Conservation (phyloP, 352 stramenopile genomes). For the Globisporangium sylvaticum region DNA sequence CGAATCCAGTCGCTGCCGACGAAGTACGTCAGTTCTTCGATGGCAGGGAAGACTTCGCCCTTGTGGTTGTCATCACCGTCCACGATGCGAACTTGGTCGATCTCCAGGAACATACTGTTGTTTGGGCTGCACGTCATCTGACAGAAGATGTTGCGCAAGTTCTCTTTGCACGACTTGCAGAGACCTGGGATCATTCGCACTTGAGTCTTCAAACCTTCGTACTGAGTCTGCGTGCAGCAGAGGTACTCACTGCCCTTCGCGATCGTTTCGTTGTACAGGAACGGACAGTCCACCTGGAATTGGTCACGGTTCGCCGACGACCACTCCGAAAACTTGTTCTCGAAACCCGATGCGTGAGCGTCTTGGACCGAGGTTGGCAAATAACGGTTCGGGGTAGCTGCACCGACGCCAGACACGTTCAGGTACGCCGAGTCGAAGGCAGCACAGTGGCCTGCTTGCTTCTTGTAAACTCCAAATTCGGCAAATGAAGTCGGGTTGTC, state of each 20-base stretch:
- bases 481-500: conserved; percentile 28
- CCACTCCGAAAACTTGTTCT: conserved; percentile 68
- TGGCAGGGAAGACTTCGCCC: conserved; percentile 37
- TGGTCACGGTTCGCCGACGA: conserved; percentile 42
- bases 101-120: conserved; percentile 58
- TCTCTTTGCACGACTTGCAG: conserved; percentile 57
- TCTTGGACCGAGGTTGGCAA: conserved; percentile 43
- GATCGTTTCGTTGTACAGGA: conserved; percentile 59
- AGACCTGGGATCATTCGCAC: conserved; percentile 54
- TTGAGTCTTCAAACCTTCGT: conserved; percentile 48
- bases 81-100: conserved; percentile 52
- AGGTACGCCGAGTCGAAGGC: conserved; percentile 50
- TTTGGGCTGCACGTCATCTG: conserved; percentile 63
- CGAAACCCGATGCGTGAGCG: conserved; percentile 39
- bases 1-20: conserved; percentile 58
- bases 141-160: conserved; percentile 65
- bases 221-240: conserved; percentile 59
- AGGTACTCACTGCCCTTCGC: conserved; percentile 40
- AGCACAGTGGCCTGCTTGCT: conserved; percentile 38
- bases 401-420: conserved; percentile 21
- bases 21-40: conserved; percentile 58
- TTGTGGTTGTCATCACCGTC: conserved; percentile 34
- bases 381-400: conserved; percentile 52
- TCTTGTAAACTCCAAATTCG: conserved; percentile 37
- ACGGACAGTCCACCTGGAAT: conserved; percentile 57